phyloP scores from a whole-genome alignment of 108 stramenopile species.

The Fragilariopsis cylindrus region DNA sequence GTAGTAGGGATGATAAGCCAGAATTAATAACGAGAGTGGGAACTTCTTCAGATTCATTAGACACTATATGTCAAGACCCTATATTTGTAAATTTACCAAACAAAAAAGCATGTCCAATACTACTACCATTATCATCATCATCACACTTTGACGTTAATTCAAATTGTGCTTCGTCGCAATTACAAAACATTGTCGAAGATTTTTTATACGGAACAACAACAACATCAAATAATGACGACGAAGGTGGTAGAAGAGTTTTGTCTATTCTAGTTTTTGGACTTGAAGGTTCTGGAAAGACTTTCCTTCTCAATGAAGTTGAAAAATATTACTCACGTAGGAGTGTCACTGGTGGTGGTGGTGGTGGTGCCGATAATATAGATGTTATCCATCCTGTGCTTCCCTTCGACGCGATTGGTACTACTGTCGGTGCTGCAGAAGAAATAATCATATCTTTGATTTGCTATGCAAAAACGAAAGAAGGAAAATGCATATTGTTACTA shows the following conservation, averaged over 20 bases:
- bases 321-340: not conserved
- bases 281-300: conserved; percentile 75
- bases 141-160: not conserved
- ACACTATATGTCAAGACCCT: not conserved
- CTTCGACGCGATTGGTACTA: conserved; percentile 49
- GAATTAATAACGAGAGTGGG: not conserved
- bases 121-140: not conserved
- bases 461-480: conserved; percentile 30
- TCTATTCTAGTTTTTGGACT: conserved; percentile 54
- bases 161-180: conserved; percentile 3
- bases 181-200: not conserved
- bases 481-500: conserved; percentile 55
- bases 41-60: not conserved
- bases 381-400: conserved; percentile 61
- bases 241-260: not conserved
- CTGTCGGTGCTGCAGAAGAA: conserved; percentile 73
- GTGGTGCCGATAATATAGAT: not conserved
- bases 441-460: conserved; percentile 56
- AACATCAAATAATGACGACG: not conserved
- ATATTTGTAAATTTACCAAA: not conserved
- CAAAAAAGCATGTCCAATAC: not conserved
- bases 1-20: not conserved
- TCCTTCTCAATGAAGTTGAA: conserved; percentile 59
- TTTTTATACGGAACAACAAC: conserved; percentile 10
- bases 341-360: too few species aligned